Evolutionary conservation across 2,329 filamentous ascomycete species (phyloP).

Genomic region (Verticillium nonalfalfae): DNA sequence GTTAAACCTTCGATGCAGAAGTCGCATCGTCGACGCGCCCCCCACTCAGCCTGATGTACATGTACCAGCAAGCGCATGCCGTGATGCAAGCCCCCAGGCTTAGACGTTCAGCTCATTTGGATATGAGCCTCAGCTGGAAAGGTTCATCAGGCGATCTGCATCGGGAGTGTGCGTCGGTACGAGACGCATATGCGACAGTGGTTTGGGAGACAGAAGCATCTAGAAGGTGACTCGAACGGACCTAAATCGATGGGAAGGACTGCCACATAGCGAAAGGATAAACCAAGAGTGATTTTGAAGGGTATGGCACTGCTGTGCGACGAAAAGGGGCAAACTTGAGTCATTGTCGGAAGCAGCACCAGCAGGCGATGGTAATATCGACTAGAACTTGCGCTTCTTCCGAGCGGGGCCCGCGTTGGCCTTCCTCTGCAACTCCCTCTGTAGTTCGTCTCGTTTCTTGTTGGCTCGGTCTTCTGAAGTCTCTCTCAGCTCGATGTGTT

Average conservation of each 20-base stretch:
- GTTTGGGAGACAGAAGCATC: not conserved
- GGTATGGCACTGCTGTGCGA: not conserved
- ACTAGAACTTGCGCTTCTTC: slow-evolving; percentile 50
- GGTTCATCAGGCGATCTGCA: not conserved
- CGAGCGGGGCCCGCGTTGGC: slow-evolving; percentile 41
- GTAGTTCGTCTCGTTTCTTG: slow-evolving; percentile 43
- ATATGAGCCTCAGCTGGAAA: slow-evolving; percentile 1
- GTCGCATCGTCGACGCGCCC: not conserved
- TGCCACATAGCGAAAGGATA: not conserved
- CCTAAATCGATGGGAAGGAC: not conserved
- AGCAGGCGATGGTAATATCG: not conserved
- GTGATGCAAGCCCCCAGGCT: not conserved
- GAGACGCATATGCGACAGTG: not conserved
- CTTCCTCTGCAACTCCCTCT: slow-evolving; percentile 42
- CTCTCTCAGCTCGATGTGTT: slow-evolving; percentile 26
- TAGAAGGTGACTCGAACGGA: not conserved
- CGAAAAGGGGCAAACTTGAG: not conserved
- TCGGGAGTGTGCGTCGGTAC: not conserved
- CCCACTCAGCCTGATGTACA: too few species aligned
- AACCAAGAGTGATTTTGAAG: not conserved
- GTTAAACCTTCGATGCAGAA: not conserved
- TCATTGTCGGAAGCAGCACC: not conserved
- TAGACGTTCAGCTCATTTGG: not conserved
- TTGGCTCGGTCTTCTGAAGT: slow-evolving; percentile 40
- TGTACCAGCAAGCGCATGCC: not conserved